Percentiles rank a stretch among this genome's conserved stretches.
These are phyloP conservation scores for Vaccinium macrocarpon DNA, from an alignment of 148 eudicot genomes.

Conservation along the genomic window DNA sequence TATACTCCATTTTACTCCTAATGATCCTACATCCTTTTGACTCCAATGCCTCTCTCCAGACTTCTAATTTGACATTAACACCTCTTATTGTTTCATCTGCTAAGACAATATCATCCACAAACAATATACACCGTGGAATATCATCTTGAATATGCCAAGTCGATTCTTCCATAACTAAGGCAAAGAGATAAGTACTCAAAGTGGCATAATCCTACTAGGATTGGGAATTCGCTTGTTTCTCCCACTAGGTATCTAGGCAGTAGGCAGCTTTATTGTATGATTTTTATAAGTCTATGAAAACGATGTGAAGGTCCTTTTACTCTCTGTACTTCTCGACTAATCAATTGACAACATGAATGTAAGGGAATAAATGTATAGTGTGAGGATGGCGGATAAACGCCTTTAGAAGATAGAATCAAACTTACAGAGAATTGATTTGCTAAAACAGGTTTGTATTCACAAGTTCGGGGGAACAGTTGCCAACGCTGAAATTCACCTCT, in stretches of 20 bases:
- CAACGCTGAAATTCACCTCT: slow-evolving; percentile 92
- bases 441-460: slow-evolving; percentile 86
- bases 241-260: too few relatives aligned
- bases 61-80: background rate
- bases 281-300: background rate
- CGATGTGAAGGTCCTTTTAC: background rate
- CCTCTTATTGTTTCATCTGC: background rate
- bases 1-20: background rate
- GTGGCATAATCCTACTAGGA: background rate
- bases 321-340: background rate
- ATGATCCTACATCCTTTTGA: background rate
- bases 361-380: background rate
- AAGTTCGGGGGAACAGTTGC: slow-evolving; percentile 79
- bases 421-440: slow-evolving; percentile 98
- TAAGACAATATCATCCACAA: background rate
- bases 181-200: background rate
- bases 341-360: background rate
- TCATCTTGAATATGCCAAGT: background rate
- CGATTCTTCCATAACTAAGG: background rate
- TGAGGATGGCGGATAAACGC: background rate
- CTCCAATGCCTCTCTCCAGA: background rate
- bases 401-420: slow-evolving; percentile 17
- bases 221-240: background rate
- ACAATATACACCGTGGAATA: background rate
- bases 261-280: background rate